Conservation (phyloP, 31 red algal genomes). For the Endocladia muricata region DNA sequence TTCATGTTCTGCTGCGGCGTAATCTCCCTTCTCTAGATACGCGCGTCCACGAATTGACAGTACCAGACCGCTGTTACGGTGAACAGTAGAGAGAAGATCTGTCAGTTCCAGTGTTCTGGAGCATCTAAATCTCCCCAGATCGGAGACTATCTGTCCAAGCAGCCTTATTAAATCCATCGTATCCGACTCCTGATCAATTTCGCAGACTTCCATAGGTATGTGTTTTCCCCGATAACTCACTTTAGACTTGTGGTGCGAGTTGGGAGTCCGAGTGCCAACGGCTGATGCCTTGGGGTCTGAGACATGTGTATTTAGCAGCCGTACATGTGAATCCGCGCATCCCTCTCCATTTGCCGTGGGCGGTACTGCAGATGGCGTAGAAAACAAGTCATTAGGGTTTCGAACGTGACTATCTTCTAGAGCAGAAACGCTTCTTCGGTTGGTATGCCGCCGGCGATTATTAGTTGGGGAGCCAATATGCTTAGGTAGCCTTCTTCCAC, state of each 20-base stretch:
- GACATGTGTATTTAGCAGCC: no score
- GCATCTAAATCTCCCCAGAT: slow-evolving; percentile 40
- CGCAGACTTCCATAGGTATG: no score
- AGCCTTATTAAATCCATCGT: slow-evolving; percentile 39
- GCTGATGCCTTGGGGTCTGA: no score
- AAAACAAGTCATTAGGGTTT: slow-evolving; percentile 42
- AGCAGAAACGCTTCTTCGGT: slow-evolving; percentile 1
- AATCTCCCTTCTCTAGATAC: slow-evolving; percentile 70
- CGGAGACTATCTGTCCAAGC: slow-evolving; percentile 43
- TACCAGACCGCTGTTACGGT: slow-evolving; percentile 54
- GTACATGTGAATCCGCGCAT: no score
- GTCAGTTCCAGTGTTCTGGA: slow-evolving; percentile 44
- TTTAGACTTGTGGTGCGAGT: no score
- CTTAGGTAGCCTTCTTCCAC: slow-evolving; percentile 8
- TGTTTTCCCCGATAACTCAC: no score
- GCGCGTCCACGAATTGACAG: slow-evolving; percentile 62
- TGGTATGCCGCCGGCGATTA: neutral
- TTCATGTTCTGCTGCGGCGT: slow-evolving; percentile 43
- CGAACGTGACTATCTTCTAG: slow-evolving; percentile 32
- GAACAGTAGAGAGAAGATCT: slow-evolving; percentile 44
- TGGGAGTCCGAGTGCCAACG: no score
- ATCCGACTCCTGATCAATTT: no score
- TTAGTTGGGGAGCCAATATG: slow-evolving; percentile 5
- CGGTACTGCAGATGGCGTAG: slow-evolving; percentile 27
- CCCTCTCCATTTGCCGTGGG: slow-evolving; percentile 1